phyloP scores from a whole-genome alignment of 1,284 basidiomycete genomes.

The Phenoliferia sp. region DNA sequence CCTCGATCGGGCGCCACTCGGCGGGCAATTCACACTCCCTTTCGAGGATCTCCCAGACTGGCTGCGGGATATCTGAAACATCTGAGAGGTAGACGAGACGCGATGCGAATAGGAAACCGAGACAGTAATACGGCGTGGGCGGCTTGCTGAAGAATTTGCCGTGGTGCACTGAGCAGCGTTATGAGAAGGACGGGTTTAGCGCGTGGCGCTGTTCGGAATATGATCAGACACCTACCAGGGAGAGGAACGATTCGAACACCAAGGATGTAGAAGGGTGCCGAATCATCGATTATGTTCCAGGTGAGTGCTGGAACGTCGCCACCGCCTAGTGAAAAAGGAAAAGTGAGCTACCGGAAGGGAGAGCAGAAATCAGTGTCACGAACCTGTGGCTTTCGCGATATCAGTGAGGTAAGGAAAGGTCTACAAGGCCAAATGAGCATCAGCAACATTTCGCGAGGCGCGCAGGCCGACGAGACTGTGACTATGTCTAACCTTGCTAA shows the following conservation, averaged over 20 bases:
- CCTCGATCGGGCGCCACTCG: neutral
- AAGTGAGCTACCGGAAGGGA: neutral
- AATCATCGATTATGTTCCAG: conserved; percentile 69
- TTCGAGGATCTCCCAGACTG: conserved; percentile 50
- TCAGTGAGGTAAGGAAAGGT: conserved; percentile 72
- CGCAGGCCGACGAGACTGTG: neutral
- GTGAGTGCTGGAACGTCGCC: conserved; percentile 52
- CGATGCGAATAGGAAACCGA: conserved; percentile 66
- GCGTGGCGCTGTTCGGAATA: neutral
- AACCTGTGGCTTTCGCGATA: conserved; percentile 66
- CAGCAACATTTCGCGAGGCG: neutral
- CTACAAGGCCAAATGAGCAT: conserved; percentile 3
- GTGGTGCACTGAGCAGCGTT: conserved; percentile 48
- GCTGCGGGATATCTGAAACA: conserved; percentile 65
- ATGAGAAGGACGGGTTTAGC: neutral
- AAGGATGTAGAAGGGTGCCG: conserved; percentile 59
- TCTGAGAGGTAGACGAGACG: conserved; percentile 55
- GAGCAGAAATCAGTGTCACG: neutral
- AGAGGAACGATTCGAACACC: conserved; percentile 63
- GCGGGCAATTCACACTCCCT: neutral
- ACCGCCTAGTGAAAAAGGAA: conserved; percentile 35
- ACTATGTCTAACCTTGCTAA: conserved; percentile 49
- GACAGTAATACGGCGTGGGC: conserved; percentile 61
- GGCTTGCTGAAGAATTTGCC: conserved; percentile 38
- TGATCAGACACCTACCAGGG: conserved; percentile 26